Base-by-base conservation (phyloP, 2,329 filamentous ascomycete species). In the Graphilbum sp. region DNA sequence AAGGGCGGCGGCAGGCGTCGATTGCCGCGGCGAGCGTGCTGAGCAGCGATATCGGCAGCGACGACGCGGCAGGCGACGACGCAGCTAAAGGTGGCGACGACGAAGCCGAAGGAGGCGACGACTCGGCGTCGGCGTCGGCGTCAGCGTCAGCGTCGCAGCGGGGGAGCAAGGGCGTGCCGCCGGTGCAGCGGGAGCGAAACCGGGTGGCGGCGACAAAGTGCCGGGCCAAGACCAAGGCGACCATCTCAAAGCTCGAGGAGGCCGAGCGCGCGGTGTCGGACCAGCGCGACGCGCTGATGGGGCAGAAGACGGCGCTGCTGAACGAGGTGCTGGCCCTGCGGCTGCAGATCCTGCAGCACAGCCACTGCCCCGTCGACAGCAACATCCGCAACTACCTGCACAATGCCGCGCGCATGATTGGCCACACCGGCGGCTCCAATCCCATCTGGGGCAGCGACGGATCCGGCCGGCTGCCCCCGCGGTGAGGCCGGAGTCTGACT, bases 241-340 rank as follows among this genome's bases (percentile, higher is more conserved):
- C 49, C 9, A 40, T 45, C 9, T 43, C 43, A 8, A 44, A 50
- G 19, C 45, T 56, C 9, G 46, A 52, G 37, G 45, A 47, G 19
- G 41, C 47, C 8, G 50, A 50, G 35, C 37, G 40, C 4, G 40
- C 37, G 2, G 37, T 46, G 15, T 41, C 43, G 15, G 31, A 36
- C 9, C 43, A 46, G 35, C 45, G 45, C 23, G 35, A 40, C 3
- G 30, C 37, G 13, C 47, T 57, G 4, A 29, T 41, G 15, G 45
- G 44, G 2, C 38, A 44, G 29, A 50, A 41, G 2, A 19, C 40
- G 13, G 39, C 39, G 15, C 49, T 57, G 13, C 40, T 39, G 15
- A 47, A 52, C 19, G 53, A 57, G 41, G 46, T 55, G 11, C 45
- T 52, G n/a, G 23, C 17, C n/a, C 47, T 56, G 37, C 55, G 54